Evolutionary conservation across 108 stramenopile species (phyloP), one percentile per base, ranked within the genome.

Genomic region (Parietichytrium sp.): DNA sequence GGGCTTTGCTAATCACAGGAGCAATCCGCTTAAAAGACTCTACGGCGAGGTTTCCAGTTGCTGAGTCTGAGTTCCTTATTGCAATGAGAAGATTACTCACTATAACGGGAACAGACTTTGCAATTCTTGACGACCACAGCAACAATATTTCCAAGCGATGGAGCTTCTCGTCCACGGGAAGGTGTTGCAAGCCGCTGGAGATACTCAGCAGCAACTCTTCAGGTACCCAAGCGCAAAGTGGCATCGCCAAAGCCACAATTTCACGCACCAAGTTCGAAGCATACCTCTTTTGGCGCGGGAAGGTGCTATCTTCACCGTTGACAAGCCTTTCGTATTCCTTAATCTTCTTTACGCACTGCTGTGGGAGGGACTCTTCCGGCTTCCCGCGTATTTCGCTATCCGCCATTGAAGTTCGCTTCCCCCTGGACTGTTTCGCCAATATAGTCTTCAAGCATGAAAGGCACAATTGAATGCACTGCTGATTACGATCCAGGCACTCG

Each of bases 71-170:
- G 38, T 42, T 42, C n/a, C 61, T 33, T 23, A 72, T 72, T n/a
- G 38, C 42, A 33, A 72, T 72, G 33, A 72, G 61, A 10, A 72
- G 42, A 27, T 72, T 72, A n/a, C 45, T 72, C 6, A 42, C 61
- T 10, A 72, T 42, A 2, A 72, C 36, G 8, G 61, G 61, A 10
- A 72, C 45, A 8, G 8, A 45, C n/a, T 2, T 33, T 10, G 36
- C n/a, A n/a, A 72, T n/a, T 42, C 45, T 72, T 16, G 23, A n/a
- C 10, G 61, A 31, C 61, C 61, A 72, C 4, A 72, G 61, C 0
- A 72, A 20, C n/a, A 72, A 25, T n/a, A 36, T 25, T 27, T 72
- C 61, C 61, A 72, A 45, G 61, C 61, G 61, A 27, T 72, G 61
- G 23, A 72, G 3, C 6, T 3, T 16, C 42, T 72, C 61, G 15